phyloP scores from a whole-genome alignment of 2,329 filamentous ascomycete species.

The Aspergillus cejpii region DNA sequence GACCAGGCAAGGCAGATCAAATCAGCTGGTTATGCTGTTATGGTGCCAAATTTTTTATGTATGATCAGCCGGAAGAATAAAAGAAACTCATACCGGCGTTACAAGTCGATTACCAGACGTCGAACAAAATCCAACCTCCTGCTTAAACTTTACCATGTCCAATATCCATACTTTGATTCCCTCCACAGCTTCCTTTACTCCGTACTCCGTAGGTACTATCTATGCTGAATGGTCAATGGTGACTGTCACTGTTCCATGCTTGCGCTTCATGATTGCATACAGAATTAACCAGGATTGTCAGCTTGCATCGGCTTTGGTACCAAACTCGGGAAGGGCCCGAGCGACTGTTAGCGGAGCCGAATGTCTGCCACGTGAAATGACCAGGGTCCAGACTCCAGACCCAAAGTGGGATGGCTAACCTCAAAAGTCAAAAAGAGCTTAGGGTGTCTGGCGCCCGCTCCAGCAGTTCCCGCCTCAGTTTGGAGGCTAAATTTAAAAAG shows the following conservation, averaged over 20 bases:
- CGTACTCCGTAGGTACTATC: too few species aligned
- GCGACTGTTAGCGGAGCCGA: slow-evolving; percentile 16
- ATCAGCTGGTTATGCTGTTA: not conserved
- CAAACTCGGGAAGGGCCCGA: slow-evolving; percentile 27
- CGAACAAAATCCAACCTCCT: not conserved
- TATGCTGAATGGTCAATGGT: not conserved
- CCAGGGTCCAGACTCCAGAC: slow-evolving; percentile 22
- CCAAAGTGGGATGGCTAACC: too few species aligned
- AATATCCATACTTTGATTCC: not conserved
- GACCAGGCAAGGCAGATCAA: slow-evolving; percentile 9
- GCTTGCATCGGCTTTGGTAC: slow-evolving; percentile 25
- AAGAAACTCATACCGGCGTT: slow-evolving; percentile 1
- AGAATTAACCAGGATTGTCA: slow-evolving; percentile 8
- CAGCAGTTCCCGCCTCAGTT: slow-evolving; percentile 18
- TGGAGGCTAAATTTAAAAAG: not conserved
- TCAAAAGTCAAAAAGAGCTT: slow-evolving; percentile 3
- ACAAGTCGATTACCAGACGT: not conserved
- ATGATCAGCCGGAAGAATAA: slow-evolving; percentile 6
- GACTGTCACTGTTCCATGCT: not conserved
- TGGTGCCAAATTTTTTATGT: slow-evolving; percentile 3
- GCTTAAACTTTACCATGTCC: not conserved
- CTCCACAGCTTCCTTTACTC: too few species aligned
- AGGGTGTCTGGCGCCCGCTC: slow-evolving; percentile 18
- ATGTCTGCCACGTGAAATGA: slow-evolving; percentile 23
- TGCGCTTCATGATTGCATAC: not conserved